These are phyloP conservation scores for Phytophthora rubi DNA, from an alignment of 352 stramenopile species.

Conservation along the genomic window DNA sequence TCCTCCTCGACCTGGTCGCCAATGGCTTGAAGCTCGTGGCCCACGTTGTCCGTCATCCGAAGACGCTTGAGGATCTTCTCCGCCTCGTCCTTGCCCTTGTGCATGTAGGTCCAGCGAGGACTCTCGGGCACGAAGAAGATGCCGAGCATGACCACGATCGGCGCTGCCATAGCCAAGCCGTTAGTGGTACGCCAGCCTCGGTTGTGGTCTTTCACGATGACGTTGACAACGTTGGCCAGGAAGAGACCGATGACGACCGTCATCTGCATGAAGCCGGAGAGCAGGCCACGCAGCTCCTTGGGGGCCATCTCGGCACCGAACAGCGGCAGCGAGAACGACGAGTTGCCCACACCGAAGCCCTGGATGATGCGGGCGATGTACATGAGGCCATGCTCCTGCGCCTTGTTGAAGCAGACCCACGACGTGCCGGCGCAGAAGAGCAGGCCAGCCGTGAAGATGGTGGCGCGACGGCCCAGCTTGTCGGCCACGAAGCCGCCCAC, in stretches of 20 bases:
- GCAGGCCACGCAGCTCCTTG: constrained; percentile 17
- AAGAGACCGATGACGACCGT: constrained; percentile 40
- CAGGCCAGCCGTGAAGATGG: constrained; percentile 35
- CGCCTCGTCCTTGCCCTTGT: constrained; percentile 22
- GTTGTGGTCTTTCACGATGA: constrained; percentile 27
- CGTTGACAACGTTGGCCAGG: constrained; percentile 41
- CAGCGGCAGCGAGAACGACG: constrained; percentile 23
- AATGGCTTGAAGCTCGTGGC: constrained; percentile 42
- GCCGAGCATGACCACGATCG: constrained; percentile 20
- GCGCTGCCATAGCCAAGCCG: constrained; percentile 21
- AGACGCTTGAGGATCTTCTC: constrained; percentile 41
- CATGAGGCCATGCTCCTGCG: constrained; percentile 20
- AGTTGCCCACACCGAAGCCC: constrained; percentile 33
- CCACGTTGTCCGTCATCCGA: constrained; percentile 29
- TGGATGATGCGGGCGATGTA: constrained; percentile 28
- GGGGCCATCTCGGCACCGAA: constrained; percentile 24
- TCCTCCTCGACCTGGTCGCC: constrained; percentile 41
- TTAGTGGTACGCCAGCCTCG: constrained; percentile 43
- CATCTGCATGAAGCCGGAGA: constrained; percentile 34
- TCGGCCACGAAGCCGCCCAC: constrained; percentile 22
- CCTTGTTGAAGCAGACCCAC: constrained; percentile 32
- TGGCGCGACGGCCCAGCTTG: constrained; percentile 26
- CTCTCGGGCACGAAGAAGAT: constrained; percentile 26
- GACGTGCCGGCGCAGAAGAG: constrained; percentile 35
- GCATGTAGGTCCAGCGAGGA: constrained; percentile 24